Percentiles rank a stretch among this genome's conserved stretches.
These are phyloP conservation scores for Blastobotrys illinoisensis DNA, from an alignment of 1,139 yeast genomes.

Conservation along the genomic window DNA sequence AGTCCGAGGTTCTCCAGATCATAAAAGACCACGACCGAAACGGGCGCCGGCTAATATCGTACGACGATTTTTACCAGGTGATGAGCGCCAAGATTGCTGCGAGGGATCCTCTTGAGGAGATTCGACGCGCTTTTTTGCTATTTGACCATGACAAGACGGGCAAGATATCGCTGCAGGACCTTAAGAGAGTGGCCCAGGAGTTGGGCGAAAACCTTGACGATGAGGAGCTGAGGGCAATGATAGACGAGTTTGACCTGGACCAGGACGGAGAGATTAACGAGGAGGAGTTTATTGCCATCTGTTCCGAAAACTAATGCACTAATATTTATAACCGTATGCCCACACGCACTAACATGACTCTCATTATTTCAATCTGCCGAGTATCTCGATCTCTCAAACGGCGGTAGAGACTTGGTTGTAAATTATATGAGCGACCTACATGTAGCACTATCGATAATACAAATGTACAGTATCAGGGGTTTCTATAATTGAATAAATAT, in stretches of 20 bases:
- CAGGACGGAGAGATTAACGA: slow-evolving; percentile 94
- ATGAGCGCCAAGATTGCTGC: slow-evolving; percentile 73
- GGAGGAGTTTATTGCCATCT: slow-evolving; percentile 87
- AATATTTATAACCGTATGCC: slow-evolving; percentile 4
- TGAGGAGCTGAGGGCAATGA: slow-evolving; percentile 93
- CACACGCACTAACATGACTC: too few relatives aligned
- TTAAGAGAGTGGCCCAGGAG: slow-evolving; percentile 87
- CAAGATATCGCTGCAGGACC: slow-evolving; percentile 67
- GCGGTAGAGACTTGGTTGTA: too few relatives aligned
- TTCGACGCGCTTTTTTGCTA: slow-evolving; percentile 79
- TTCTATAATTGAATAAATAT: too few relatives aligned
- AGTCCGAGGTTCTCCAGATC: slow-evolving; percentile 73
- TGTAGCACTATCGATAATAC: too few relatives aligned
- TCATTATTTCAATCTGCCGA: too few relatives aligned
- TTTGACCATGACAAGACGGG: slow-evolving; percentile 91
- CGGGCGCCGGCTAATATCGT: slow-evolving; percentile 65
- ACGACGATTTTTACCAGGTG: slow-evolving; percentile 74
- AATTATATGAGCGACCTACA: too few relatives aligned
- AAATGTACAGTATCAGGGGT: too few relatives aligned
- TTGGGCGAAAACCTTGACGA: slow-evolving; percentile 89
- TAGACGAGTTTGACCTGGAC: slow-evolving; percentile 93
- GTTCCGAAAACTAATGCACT: slow-evolving; percentile 50
- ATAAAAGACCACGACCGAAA: slow-evolving; percentile 79
- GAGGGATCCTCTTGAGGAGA: slow-evolving; percentile 91
- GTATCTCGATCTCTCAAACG: too few relatives aligned